Evolutionary conservation across 176 grass and related monocot genomes (phyloP), one percentile per base, ranked within the genome.

Genomic region (Thalia dealbata): DNA sequence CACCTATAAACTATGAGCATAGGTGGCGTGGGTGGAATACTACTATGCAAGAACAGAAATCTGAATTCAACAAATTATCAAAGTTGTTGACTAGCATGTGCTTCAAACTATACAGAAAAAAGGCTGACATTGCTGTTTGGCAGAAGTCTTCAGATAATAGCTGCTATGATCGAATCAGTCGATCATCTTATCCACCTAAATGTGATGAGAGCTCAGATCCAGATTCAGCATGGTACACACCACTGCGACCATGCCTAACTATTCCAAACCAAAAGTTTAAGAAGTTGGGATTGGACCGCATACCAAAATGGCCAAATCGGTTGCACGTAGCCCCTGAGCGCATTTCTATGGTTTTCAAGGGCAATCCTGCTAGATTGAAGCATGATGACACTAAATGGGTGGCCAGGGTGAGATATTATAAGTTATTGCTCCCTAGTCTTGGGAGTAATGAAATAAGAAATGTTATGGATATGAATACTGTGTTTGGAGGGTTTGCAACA

Each of bases 21-120:
- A 85, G 84, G 3, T 96, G 93, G 93, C 86, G 86, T 72, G 93
- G 93, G 0, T 96, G 93, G 93, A 96, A 96, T 80, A 96, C 93
- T 50, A 96, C 93, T 18, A 82, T 25, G 12, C 78, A 84, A 61
- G 87, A 88, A 73, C 93, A 96, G 83, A 96, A 90, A 80, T 71
- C 82, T 27, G 84, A 96, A 59, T 48, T 88, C 6, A 86, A 96
- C 60, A 27, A 88, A 4, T 83, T 96, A 63, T 92, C 80, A 72
- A 86, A 79, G 82, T 81, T 78, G 80, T 82, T 96, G 35, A 62
- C 75, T 10, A 51, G 69, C 84, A 96, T 92, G 93, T 96, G 93
- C 70, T 96, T 96, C 82, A 88, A 78, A 83, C 80, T 90, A 14
- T 96, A 96, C 79, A 78, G 19, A 80, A 84, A 84, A 45, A 96